phyloP scores from a whole-genome alignment of 1,139 yeast genomes.

The Pichia sp. region DNA sequence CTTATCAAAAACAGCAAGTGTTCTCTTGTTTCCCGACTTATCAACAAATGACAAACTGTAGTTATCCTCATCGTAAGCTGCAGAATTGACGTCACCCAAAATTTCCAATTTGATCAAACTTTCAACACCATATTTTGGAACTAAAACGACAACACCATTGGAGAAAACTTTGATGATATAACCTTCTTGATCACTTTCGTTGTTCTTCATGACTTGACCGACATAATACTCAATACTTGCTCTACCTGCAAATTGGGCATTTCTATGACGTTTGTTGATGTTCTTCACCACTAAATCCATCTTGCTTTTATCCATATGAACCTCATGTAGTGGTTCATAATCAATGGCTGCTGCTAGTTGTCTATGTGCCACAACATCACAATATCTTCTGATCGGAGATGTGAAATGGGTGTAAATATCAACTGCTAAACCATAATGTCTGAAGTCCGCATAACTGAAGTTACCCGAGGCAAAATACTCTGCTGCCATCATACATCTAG shows the following conservation, averaged over 20 bases:
- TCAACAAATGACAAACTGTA: slow-evolving; percentile 55
- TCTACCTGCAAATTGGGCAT: slow-evolving; percentile 98
- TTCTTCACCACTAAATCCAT: slow-evolving; percentile 87
- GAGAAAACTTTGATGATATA: slow-evolving; percentile 87
- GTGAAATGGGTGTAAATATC: slow-evolving; percentile 98
- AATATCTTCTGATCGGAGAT: slow-evolving; percentile 95
- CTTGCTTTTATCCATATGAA: slow-evolving; percentile 81
- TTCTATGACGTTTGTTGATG: slow-evolving; percentile 90
- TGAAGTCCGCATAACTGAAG: slow-evolving; percentile 85
- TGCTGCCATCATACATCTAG: slow-evolving; percentile 99
- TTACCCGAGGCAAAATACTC: slow-evolving; percentile 96
- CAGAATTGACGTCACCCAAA: slow-evolving; percentile 56
- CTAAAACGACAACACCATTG: slow-evolving; percentile 91
- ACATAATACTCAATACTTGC: slow-evolving; percentile 97
- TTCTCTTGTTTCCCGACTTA: slow-evolving; percentile 36
- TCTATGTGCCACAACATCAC: slow-evolving; percentile 96
- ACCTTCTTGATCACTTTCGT: slow-evolving; percentile 71
- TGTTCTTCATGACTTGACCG: slow-evolving; percentile 89
- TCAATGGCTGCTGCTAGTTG: slow-evolving; percentile 97
- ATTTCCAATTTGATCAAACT: slow-evolving; percentile 80
- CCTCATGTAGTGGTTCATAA: slow-evolving; percentile 73
- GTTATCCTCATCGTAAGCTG: slow-evolving; percentile 69
- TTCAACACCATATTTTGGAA: slow-evolving; percentile 97
- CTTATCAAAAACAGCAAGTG: slow-evolving; percentile 73
- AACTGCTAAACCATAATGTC: slow-evolving; percentile 95